Conservation (phyloP, 2,329 filamentous ascomycete genomes). For the Tolypocladium paradoxum region DNA sequence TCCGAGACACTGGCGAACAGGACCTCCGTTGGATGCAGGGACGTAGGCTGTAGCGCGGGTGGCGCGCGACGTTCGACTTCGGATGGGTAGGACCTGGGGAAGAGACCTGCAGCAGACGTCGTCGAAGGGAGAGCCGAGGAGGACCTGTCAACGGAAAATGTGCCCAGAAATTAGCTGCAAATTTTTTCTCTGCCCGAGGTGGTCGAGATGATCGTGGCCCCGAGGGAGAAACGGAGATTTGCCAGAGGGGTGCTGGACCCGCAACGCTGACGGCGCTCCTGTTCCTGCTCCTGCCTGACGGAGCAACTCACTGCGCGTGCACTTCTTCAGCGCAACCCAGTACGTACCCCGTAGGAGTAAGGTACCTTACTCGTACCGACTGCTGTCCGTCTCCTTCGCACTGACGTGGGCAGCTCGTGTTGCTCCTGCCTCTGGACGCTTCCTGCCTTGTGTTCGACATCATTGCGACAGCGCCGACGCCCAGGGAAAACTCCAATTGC, state of each 20-base stretch:
- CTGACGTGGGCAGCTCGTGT: not conserved
- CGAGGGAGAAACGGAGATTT: conserved; percentile 1
- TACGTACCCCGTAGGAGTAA: not conserved
- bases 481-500: not conserved
- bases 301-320: not conserved
- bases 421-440: not conserved
- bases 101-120: not conserved
- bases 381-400: not conserved
- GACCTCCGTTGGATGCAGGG: not conserved
- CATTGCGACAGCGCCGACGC: not conserved
- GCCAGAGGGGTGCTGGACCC: conserved; percentile 1
- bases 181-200: not conserved
- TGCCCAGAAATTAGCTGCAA: conserved; percentile 1
- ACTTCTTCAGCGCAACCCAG: not conserved
- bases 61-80: not conserved
- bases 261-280: not conserved
- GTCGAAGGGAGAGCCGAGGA: not conserved
- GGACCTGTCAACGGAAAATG: not conserved
- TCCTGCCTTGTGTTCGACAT: not conserved
- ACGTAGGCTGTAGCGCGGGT: not conserved
- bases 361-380: too few relatives aligned
- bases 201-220: conserved; percentile 1
- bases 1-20: not conserved
- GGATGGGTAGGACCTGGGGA: not conserved
- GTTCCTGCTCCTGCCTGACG: not conserved